Percentiles rank a stretch among this genome's conserved stretches.
These are phyloP conservation scores for Cladosporium colombiae DNA, from an alignment of 2,329 filamentous ascomycete species.

Conservation along the genomic window DNA sequence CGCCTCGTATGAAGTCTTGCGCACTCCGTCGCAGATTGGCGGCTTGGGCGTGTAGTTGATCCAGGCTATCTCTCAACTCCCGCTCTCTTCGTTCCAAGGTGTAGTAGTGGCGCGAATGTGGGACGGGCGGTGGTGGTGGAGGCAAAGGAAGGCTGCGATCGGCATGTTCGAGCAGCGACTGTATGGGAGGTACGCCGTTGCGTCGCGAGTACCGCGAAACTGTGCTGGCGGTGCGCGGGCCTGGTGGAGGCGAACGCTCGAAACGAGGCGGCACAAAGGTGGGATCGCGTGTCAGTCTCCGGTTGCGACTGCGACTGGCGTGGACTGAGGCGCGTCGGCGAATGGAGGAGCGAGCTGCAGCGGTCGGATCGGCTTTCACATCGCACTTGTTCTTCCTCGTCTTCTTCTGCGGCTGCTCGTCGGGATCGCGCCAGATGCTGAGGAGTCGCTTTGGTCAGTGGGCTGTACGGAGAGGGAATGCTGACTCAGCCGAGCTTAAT, in stretches of 20 bases:
- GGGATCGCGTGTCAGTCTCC: slow-evolving; percentile 33
- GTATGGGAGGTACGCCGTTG: slow-evolving; percentile 33
- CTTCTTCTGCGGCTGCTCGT: slow-evolving; percentile 41
- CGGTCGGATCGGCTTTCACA: slow-evolving; percentile 47
- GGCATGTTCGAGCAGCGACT: slow-evolving; percentile 33
- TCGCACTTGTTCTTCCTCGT: slow-evolving; percentile 47
- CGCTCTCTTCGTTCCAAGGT: slow-evolving; percentile 11
- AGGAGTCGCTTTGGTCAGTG: background rate
- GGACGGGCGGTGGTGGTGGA: slow-evolving; percentile 30
- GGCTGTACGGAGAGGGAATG: background rate
- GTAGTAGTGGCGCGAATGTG: slow-evolving; percentile 29
- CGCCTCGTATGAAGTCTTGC: background rate
- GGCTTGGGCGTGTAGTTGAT: slow-evolving; percentile 7
- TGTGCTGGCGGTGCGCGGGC: slow-evolving; percentile 22
- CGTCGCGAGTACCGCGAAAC: slow-evolving; percentile 26
- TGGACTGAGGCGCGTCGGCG: slow-evolving; percentile 47
- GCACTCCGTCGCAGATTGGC: background rate
- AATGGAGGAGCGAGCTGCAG: slow-evolving; percentile 58
- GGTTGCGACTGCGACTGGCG: slow-evolving; percentile 31
- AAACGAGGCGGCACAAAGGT: slow-evolving; percentile 28
- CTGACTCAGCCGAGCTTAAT: slow-evolving; percentile 19
- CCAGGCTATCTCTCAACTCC: slow-evolving; percentile 7
- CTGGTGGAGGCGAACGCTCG: slow-evolving; percentile 29
- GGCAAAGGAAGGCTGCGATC: slow-evolving; percentile 23
- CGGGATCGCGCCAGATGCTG: slow-evolving; percentile 59